Evolutionary conservation across 371 early-diverging fungal species (phyloP).

Genomic region (Syncephalastrum monosporum): DNA sequence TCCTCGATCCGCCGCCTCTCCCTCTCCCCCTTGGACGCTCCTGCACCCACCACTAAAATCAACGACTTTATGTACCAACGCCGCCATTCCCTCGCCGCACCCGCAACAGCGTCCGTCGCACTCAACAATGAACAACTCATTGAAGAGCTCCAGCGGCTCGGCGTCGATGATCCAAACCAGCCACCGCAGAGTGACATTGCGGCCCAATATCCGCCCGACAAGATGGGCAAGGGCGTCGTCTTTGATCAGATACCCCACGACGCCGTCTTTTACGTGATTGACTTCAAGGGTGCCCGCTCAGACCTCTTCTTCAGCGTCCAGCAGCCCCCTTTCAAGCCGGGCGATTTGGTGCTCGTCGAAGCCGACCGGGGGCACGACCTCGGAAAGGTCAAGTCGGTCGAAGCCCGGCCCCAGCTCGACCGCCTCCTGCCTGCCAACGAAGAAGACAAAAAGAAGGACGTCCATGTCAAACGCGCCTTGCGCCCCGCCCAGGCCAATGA

Average conservation of each 20-base stretch:
- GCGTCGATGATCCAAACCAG: background rate
- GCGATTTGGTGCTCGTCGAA: constrained; percentile 91
- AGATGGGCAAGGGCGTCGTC: constrained; percentile 56
- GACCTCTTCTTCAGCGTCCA: constrained; percentile 77
- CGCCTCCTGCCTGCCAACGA: constrained; percentile 17
- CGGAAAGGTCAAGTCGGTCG: constrained; percentile 73
- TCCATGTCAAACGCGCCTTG: constrained; percentile 65
- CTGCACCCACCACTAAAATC: too few species aligned
- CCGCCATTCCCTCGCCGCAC: constrained; percentile 37
- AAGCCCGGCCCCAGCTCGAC: constrained; percentile 27
- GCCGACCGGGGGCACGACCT: constrained; percentile 96
- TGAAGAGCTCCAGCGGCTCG: constrained; percentile 7
- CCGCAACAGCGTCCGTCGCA: constrained; percentile 10
- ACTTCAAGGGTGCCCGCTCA: constrained; percentile 88
- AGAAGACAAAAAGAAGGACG: constrained; percentile 53
- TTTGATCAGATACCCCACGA: constrained; percentile 47
- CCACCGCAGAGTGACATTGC: constrained; percentile 10
- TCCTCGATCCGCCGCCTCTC: constrained; percentile 6
- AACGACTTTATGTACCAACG: constrained; percentile 16
- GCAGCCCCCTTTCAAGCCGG: constrained; percentile 16
- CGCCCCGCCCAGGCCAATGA: constrained; percentile 80
- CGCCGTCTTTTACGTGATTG: constrained; percentile 75
- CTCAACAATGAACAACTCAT: constrained; percentile 6
- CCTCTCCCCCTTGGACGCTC: constrained; percentile 3
- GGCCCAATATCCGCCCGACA: constrained; percentile 19